Conservation (phyloP, 371 early-diverging fungal species). For the Syncephalastrum monosporum region DNA sequence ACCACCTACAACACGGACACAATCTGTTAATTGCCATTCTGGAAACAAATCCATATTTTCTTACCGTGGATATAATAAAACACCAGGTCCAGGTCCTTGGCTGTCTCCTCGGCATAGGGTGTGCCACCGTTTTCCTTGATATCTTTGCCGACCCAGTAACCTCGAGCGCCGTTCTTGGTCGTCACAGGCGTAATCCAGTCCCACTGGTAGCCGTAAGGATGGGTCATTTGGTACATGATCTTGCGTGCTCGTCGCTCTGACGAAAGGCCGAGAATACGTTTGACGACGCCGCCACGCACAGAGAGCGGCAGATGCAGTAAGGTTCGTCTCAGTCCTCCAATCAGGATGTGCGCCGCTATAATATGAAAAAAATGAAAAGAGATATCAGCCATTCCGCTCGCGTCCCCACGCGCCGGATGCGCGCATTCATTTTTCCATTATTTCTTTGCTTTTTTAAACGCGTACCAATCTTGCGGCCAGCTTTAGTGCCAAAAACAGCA, state of each 20-base stretch:
- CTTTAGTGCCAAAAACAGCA: constrained; percentile 9
- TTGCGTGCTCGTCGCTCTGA: constrained; percentile 2
- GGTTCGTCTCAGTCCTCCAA: not conserved
- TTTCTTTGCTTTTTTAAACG: not conserved
- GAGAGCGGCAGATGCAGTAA: constrained; percentile 9
- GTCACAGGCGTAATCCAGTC: constrained; percentile 12
- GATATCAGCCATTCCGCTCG: too few relatives aligned
- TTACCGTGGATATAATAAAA: constrained; percentile 39
- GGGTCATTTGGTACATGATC: not conserved
- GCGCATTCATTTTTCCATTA: too few relatives aligned
- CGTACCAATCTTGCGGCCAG: constrained; percentile 16
- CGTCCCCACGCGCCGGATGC: too few relatives aligned
- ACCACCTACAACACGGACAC: constrained; percentile 19
- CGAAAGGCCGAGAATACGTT: not conserved
- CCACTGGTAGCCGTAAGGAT: constrained; percentile 18
- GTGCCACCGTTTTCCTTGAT: constrained; percentile 4
- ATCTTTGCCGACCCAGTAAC: constrained; percentile 25
- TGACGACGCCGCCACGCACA: constrained; percentile 4
- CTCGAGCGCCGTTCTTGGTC: constrained; percentile 7
- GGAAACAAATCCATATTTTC: not conserved
- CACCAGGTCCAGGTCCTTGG: constrained; percentile 21
- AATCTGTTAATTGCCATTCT: not conserved
- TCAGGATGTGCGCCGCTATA: constrained; percentile 15
- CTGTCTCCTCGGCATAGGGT: constrained; percentile 15
- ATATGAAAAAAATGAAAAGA: not conserved